phyloP scores from a whole-genome alignment of 352 stramenopile genomes.

The Pythium dissimile region DNA sequence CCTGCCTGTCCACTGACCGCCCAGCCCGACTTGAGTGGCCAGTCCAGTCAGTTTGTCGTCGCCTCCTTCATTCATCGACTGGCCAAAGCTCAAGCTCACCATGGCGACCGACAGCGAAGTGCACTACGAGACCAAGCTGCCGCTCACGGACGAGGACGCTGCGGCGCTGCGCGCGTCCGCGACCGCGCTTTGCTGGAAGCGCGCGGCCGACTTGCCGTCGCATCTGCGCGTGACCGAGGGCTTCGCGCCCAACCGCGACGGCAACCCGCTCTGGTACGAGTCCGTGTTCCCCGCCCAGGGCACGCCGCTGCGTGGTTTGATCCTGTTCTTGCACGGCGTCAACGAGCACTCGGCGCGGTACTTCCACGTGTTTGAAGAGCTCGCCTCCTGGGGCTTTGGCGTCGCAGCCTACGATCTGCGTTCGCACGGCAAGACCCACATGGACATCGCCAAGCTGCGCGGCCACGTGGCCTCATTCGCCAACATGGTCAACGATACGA shows the following conservation, averaged over 20 bases:
- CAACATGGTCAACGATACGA: slow-evolving; percentile 21
- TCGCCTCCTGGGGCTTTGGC: slow-evolving; percentile 2
- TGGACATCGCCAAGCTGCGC: slow-evolving; percentile 4
- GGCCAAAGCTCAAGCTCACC: neutral
- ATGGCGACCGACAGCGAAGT: neutral
- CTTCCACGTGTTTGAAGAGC: slow-evolving; percentile 18
- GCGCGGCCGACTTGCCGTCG: slow-evolving; percentile 8
- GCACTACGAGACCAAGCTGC: slow-evolving; percentile 7
- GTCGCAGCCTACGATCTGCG: slow-evolving; percentile 17
- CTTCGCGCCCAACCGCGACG: slow-evolving; percentile 1
- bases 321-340: slow-evolving; percentile 20
- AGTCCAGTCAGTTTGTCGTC: too few relatives aligned
- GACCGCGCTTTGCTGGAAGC: slow-evolving; percentile 18
- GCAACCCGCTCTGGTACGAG: slow-evolving; percentile 12
- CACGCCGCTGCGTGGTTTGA: slow-evolving; percentile 2
- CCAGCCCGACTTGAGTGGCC: too few relatives aligned
- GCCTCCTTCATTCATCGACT: slow-evolving; percentile 1
- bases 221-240: slow-evolving; percentile 8
- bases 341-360: slow-evolving; percentile 22
- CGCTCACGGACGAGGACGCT: neutral
- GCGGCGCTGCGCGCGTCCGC: slow-evolving; percentile 9
- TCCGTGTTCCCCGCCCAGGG: slow-evolving; percentile 3
- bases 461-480: slow-evolving; percentile 13
- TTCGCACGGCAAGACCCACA: slow-evolving; percentile 15
- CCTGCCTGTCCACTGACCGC: too few relatives aligned